Percentiles rank a stretch among this genome's conserved stretches.
phyloP scores from a whole-genome alignment of 2,329 filamentous ascomycete species.

The Arthroderma sp. region DNA sequence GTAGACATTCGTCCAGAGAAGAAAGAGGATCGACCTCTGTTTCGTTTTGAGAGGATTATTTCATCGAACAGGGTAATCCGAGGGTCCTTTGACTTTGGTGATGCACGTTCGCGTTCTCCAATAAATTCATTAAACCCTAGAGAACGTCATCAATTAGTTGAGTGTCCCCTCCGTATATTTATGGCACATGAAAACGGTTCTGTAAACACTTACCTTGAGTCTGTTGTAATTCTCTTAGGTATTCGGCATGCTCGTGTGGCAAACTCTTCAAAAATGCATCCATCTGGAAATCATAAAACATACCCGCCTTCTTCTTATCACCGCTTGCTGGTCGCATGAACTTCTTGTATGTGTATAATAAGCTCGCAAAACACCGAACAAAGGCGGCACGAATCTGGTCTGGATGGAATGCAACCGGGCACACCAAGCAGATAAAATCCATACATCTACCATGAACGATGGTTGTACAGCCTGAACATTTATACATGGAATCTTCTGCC shows the following conservation, averaged over 20 bases:
- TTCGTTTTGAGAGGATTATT: conserved; percentile 51
- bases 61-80: conserved; percentile 50
- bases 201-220: conserved; percentile 40
- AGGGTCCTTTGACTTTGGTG: conserved; percentile 39
- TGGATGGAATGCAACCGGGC: conserved; percentile 52
- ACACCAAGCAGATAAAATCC: conserved; percentile 48
- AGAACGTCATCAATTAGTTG: conserved; percentile 4
- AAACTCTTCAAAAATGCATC: conserved; percentile 52
- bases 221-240: conserved; percentile 49
- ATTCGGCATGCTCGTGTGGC: conserved; percentile 50
- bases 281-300: conserved; percentile 53
- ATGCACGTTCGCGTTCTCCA: conserved; percentile 45
- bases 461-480: conserved; percentile 35
- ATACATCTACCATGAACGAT: conserved; percentile 47
- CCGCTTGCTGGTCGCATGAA: conserved; percentile 46
- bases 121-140: conserved; percentile 51
- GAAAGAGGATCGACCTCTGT: conserved; percentile 45
- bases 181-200: too few species aligned
- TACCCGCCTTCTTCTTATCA: conserved; percentile 49
- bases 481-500: conserved; percentile 45
- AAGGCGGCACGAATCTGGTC: conserved; percentile 56
- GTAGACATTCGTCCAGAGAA: conserved; percentile 39
- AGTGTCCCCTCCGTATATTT: not conserved
- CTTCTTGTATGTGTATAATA: conserved; percentile 56
- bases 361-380: conserved; percentile 54